Percentiles rank a stretch among this genome's conserved stretches.
These are phyloP conservation scores for Penicillium sp. DNA, from an alignment of 2,329 filamentous ascomycete species.

Conservation along the genomic window DNA sequence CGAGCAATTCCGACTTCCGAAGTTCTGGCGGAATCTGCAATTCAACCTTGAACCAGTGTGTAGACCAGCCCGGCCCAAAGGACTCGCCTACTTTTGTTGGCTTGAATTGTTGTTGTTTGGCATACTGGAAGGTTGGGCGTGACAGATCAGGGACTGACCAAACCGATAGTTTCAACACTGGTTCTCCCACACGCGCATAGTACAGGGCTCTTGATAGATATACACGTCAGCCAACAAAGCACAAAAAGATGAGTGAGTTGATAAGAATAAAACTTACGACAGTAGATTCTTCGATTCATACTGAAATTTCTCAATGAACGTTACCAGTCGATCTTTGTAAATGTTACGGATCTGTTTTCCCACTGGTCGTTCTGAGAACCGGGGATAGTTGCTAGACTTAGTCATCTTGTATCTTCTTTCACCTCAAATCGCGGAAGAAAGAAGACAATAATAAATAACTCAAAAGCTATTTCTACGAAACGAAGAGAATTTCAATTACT, in stretches of 20 bases:
- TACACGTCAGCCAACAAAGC: not conserved
- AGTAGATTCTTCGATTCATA: constrained; percentile 71
- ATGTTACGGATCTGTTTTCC: constrained; percentile 81
- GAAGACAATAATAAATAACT: not conserved
- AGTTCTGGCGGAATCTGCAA: constrained; percentile 73
- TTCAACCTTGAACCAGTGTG: constrained; percentile 90
- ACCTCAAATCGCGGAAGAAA: constrained; percentile 14
- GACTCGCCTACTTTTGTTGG: constrained; percentile 69
- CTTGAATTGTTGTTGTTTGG: constrained; percentile 67
- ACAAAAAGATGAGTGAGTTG: constrained; percentile 12
- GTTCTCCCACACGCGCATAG: constrained; percentile 63
- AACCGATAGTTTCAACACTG: constrained; percentile 77
- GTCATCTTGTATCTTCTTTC: constrained; percentile 31
- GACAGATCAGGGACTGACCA: constrained; percentile 77
- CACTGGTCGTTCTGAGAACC: constrained; percentile 49
- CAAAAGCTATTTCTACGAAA: too few relatives aligned
- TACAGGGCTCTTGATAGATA: constrained; percentile 45
- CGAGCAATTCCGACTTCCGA: constrained; percentile 70
- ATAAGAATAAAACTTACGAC: constrained; percentile 50
- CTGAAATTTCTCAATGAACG: constrained; percentile 76
- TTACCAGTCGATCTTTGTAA: constrained; percentile 76
- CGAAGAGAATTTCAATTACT: too few relatives aligned
- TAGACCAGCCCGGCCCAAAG: constrained; percentile 94
- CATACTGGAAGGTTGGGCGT: constrained; percentile 85
- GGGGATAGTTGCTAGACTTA: constrained; percentile 42